Percentiles rank a stretch among this genome's conserved stretches.
phyloP scores from a whole-genome alignment of 148 eudicot species.

The Rhododendron henanense region DNA sequence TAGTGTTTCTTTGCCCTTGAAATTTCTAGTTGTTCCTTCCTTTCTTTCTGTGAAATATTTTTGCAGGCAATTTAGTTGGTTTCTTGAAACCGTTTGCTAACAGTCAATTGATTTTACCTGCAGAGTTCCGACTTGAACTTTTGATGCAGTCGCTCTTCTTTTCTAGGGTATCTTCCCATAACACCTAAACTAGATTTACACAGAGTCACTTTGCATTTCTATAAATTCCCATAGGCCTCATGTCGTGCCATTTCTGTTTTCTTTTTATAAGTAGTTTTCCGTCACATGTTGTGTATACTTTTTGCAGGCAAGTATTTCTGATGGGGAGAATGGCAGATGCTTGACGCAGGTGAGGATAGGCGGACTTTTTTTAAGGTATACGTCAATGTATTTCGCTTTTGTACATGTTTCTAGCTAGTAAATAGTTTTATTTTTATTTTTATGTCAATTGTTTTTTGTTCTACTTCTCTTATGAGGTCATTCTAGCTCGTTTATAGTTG shows the following conservation, averaged over 20 bases:
- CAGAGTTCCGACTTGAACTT: conserved; percentile 94
- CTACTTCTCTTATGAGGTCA: neutral
- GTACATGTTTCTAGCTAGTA: neutral
- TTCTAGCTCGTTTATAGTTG: neutral
- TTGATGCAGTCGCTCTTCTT: conserved; percentile 88
- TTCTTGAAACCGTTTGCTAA: conserved; percentile 18
- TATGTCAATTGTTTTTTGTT: neutral
- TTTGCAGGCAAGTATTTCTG: conserved; percentile 75
- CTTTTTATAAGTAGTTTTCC: neutral
- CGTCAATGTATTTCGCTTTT: neutral
- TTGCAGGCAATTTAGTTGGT: neutral
- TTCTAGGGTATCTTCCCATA: conserved; percentile 62
- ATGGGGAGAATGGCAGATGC: conserved; percentile 65
- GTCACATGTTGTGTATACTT: conserved; percentile 1
- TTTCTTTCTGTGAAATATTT: neutral
- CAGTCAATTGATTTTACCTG: conserved; percentile 20
- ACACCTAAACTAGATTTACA: neutral
- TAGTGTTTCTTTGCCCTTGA: conserved; percentile 20
- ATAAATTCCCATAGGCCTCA: neutral
- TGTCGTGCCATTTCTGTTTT: neutral
- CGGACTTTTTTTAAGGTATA: conserved; percentile 85
- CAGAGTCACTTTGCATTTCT: neutral
- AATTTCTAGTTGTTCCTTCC: neutral
- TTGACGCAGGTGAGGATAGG: conserved; percentile 69
- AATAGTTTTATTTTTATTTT: neutral